These are phyloP conservation scores for Lenwebbia sp. DNA, from an alignment of 345 rosid species.

Conservation along the genomic window DNA sequence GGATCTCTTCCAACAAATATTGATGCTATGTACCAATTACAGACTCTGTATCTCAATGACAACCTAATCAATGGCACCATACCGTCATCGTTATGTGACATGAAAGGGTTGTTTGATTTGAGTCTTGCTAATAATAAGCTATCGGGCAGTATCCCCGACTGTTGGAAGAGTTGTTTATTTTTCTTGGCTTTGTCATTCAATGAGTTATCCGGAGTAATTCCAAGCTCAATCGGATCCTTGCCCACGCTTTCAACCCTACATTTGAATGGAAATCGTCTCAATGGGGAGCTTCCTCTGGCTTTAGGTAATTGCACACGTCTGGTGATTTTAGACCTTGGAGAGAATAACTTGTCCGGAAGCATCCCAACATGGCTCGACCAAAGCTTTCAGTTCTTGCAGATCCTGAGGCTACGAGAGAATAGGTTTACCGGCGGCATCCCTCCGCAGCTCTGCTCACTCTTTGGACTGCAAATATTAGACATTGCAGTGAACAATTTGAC, in stretches of 20 bases:
- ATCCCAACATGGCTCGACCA: not conserved
- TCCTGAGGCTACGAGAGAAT: not conserved
- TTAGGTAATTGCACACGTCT: not conserved
- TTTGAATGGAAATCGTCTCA: not conserved
- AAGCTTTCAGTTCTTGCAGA: not conserved
- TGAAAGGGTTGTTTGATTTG: rapidly evolving
- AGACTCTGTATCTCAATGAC: not conserved
- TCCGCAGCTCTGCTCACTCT: not conserved
- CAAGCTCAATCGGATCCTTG: not conserved
- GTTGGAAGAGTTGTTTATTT: not conserved
- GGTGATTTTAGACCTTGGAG: not conserved
- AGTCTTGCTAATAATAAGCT: not conserved
- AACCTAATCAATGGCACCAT: not conserved
- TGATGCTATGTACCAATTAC: not conserved
- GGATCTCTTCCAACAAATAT: not conserved
- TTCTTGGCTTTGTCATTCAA: not conserved
- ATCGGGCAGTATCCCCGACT: not conserved
- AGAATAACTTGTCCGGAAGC: not conserved
- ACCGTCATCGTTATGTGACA: not conserved
- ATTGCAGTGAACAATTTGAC: not conserved
- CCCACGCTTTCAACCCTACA: not conserved
- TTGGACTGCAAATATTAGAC: not conserved
- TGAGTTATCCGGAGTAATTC: not conserved
- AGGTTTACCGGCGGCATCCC: slow-evolving; percentile 3
- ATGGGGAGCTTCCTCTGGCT: not conserved